phyloP scores from a whole-genome alignment of 768 basidiomycete species.

The Boletus pseudopeckii region DNA sequence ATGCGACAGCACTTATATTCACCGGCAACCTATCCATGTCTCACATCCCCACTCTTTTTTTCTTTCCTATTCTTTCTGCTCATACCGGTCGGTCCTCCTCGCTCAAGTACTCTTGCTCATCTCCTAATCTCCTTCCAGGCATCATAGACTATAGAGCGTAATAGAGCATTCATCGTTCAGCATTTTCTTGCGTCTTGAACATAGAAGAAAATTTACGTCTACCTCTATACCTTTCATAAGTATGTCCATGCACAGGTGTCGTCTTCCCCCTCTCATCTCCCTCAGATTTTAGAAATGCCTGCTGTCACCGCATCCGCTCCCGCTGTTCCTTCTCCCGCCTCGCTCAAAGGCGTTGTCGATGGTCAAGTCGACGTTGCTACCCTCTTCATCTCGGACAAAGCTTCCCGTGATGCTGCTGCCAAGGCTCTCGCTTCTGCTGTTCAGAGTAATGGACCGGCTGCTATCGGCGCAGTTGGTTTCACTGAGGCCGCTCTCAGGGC shows the following conservation, averaged over 20 bases:
- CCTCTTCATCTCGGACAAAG: conserved; percentile 85
- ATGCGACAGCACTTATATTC: conserved; percentile 14
- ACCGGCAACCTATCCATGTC: conserved; percentile 6
- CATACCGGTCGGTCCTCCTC: conserved; percentile 32
- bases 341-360: conserved; percentile 67
- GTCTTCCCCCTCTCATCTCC: not conserved
- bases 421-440: conserved; percentile 65
- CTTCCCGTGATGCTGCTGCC: conserved; percentile 69
- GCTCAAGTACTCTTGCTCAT: not conserved
- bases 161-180: conserved; percentile 67
- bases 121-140: conserved; percentile 29
- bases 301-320: conserved; percentile 66
- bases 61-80: conserved; percentile 20
- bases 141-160: conserved; percentile 39
- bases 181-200: conserved; percentile 42
- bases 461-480: conserved; percentile 68
- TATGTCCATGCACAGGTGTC: conserved; percentile 24
- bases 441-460: conserved; percentile 81
- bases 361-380: conserved; percentile 68
- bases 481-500: conserved; percentile 75
- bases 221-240: conserved; percentile 40
- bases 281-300: conserved; percentile 69
- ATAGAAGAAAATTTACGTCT: conserved; percentile 35
- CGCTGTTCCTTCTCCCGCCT: conserved; percentile 58
- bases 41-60: conserved; percentile 33